Evolutionary conservation across 1,139 yeast genomes (phyloP), one percentile per base, ranked within the genome.

Genomic region (Geotrichum citri-aurantii): DNA sequence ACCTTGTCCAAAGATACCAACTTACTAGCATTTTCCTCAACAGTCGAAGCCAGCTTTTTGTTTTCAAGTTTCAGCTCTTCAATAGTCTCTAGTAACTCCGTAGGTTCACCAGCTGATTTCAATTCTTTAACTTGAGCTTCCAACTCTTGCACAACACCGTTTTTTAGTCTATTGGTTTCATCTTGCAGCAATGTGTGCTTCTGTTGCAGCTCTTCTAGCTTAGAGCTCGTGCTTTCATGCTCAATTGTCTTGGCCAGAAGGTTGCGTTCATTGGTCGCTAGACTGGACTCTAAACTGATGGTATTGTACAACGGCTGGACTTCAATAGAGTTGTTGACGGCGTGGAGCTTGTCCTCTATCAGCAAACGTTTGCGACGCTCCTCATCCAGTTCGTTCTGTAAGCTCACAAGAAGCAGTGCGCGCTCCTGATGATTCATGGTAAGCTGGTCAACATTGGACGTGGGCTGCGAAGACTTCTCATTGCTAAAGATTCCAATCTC

Each of bases 21-120:
- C n/a, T 69, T 64, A 19, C 65, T 66, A 4, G 70, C 61, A 54
- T 64, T 60, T 57, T 71, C 73, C 57, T 70, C 73, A 31, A 72
- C 67, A 46, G 68, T 62, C 11, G 58, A 57, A 29, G 69, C 68
- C 57, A 73, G 66, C 60, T 68, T 66, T 56, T 65, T 65, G 61
- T 73, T 73, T 59, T 73, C 76, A 8, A 65, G 67, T 64, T 71
- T 70, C 37, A 73, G 71, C 56, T 65, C 69, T 48, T 66, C 71
- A 23, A 73, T 68, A 54, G 69, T 70, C 56, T 68, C 65, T 49
- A 67, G 64, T 29, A 70, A 66, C 58, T 67, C 73, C 23, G 69
- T 64, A 2, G 72, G 71, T 52, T 68, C 68, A 14, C 72, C 72
- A 2, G 70, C 70, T 14, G 69, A 69, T 56, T 66, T 70, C 26